A percentile compares a stretch with the other conserved stretches of the same genome.
Conservation (phyloP, 1,139 yeast genomes). For the Nakaseomyces glabratus region DNA sequence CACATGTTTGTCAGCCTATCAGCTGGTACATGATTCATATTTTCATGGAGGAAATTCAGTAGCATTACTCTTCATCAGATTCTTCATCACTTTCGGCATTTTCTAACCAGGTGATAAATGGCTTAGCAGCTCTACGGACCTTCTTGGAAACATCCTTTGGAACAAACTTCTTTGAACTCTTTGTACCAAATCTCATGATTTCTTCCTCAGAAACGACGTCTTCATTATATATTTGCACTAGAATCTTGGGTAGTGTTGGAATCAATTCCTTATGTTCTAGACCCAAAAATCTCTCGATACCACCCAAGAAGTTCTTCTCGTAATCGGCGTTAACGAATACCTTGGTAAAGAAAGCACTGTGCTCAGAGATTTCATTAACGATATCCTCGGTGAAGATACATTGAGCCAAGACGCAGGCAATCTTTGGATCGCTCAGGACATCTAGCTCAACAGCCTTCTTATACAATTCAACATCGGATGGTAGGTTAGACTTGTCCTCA, state of each 20-base stretch:
- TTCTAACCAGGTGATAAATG: slow-evolving; percentile 88
- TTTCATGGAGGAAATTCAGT: too few relatives aligned
- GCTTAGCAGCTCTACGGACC: slow-evolving; percentile 93
- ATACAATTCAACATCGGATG: slow-evolving; percentile 82
- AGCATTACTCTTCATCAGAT: slow-evolving; percentile 25
- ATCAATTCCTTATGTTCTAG: slow-evolving; percentile 70
- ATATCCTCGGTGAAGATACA: slow-evolving; percentile 75
- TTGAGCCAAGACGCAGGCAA: slow-evolving; percentile 89
- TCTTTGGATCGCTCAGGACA: slow-evolving; percentile 61
- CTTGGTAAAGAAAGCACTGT: slow-evolving; percentile 74
- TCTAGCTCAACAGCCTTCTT: slow-evolving; percentile 80
- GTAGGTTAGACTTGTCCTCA: slow-evolving; percentile 47
- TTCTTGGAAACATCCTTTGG: slow-evolving; percentile 87
- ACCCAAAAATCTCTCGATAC: slow-evolving; percentile 89
- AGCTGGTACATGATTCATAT: too few relatives aligned
- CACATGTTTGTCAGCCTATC: too few relatives aligned
- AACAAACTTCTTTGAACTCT: slow-evolving; percentile 87
- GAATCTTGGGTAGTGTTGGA: slow-evolving; percentile 67
- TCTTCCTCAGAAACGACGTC: slow-evolving; percentile 82
- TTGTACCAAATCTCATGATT: slow-evolving; percentile 77
- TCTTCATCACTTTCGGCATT: slow-evolving; percentile 73
- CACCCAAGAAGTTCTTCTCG: slow-evolving; percentile 89
- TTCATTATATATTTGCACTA: slow-evolving; percentile 70
- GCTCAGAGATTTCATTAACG: slow-evolving; percentile 61
- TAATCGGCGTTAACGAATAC: slow-evolving; percentile 55